Base-by-base conservation (phyloP, 2,329 filamentous ascomycete species). In the Fusarium sp. region DNA sequence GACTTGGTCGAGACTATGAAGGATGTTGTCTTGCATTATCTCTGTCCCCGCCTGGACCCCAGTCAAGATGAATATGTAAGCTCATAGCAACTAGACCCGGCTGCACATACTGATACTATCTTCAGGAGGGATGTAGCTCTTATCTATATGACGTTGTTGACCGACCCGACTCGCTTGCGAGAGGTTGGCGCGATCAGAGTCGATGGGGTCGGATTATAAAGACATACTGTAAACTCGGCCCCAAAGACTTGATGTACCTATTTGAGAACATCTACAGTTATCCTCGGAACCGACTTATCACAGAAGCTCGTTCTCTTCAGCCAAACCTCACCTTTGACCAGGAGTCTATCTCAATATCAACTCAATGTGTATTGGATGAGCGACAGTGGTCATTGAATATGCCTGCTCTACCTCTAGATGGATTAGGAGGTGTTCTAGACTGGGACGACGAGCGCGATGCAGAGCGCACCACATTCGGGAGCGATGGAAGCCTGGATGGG, bases 181-280 rank as follows among this genome's bases (percentile, higher is more conserved):
- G 74, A 7, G 76, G 78, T 34, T 82, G 80, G 80, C 76, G 68
- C 16, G 79, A 81, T 43, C 77, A 80, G 55, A 79, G 78, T 51
- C 73, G 72, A 49, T 81, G 79, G 77, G 75, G 77, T 16, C 80
- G 81, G 20, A 80, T 83, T 34, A 74, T 83, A 42, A 81, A 82
- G 63, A 83, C 82, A 2, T 83, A 83, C 62, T 77, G 84, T 70
- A 88, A 87, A 76, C 79, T 88, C 10, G 78, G 80, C 7, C 86
- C 86, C 0, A 75, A 80, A 13, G 80, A 85, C 57, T 79, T 88
- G n/a, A 80, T 86, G 66, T 78, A 83, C 63, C 81, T 87, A 59
- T 80, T 87, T 45, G 79, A 83, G 28, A 80, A 83, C 55, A 81
- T 81, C 20, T 83, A 83, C 72, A 80, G 78, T 55, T 85, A 83